Evolutionary conservation across 495 filamentous ascomycete species (phyloP).

Genomic region (Neurospora sp.): DNA sequence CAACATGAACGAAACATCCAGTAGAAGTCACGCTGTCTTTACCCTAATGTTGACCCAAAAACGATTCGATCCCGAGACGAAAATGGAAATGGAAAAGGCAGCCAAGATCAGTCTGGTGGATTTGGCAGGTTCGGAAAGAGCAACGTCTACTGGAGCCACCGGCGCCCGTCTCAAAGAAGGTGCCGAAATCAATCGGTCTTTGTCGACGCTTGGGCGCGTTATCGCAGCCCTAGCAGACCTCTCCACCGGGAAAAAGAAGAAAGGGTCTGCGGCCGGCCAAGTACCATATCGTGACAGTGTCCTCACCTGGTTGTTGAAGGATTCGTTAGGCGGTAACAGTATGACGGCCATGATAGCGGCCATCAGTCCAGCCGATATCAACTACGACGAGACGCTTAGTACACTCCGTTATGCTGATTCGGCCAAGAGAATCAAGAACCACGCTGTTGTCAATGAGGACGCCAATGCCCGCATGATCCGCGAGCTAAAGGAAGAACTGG

Average conservation of each 20-base stretch:
- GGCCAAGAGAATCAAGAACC: constrained; percentile 99
- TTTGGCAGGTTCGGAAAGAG: constrained; percentile 94
- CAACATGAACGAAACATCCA: constrained; percentile 99
- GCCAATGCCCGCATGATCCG: constrained; percentile 98
- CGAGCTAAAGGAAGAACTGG: constrained; percentile 91
- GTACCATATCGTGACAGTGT: constrained; percentile 97
- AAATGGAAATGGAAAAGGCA: constrained; percentile 94
- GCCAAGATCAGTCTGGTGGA: constrained; percentile 97
- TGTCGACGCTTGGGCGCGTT: constrained; percentile 94
- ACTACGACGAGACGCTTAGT: constrained; percentile 95
- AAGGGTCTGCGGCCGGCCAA: constrained; percentile 49
- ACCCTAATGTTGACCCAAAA: constrained; percentile 94
- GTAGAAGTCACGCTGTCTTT: constrained; percentile 96
- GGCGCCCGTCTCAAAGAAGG: constrained; percentile 96
- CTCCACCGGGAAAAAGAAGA: constrained; percentile 80
- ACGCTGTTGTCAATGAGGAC: constrained; percentile 98
- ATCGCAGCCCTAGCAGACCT: constrained; percentile 93
- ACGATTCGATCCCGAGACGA: constrained; percentile 82
- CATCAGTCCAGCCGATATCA: constrained; percentile 97
- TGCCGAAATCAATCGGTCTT: constrained; percentile 94
- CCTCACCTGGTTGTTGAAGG: constrained; percentile 93
- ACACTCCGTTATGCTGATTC: constrained; percentile 96
- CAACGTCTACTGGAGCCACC: constrained; percentile 89
- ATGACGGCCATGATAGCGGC: constrained; percentile 99
- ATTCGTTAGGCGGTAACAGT: constrained; percentile 95